phyloP scores from a whole-genome alignment of 2,329 filamentous ascomycete genomes.

The Sarocladiaceae sp. region DNA sequence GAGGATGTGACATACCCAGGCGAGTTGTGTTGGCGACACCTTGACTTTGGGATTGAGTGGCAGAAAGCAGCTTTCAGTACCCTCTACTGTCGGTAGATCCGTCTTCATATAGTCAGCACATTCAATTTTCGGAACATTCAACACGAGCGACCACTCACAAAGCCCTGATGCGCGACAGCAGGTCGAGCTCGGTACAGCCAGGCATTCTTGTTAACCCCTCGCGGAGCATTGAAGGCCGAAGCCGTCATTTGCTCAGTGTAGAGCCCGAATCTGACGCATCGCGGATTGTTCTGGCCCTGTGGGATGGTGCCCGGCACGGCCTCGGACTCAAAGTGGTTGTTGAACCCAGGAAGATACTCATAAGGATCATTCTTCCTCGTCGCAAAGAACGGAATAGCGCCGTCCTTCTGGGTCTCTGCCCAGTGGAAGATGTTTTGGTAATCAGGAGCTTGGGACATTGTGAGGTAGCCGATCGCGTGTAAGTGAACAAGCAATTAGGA shows the following conservation, averaged over 20 bases:
- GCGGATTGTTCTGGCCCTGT: conserved; percentile 39
- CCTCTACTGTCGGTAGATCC: conserved; percentile 19
- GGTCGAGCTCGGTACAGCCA: conserved; percentile 25
- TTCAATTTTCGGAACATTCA: background rate
- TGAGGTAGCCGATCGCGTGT: background rate
- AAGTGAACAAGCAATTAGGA: background rate
- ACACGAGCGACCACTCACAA: background rate
- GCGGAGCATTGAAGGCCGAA: conserved; percentile 25
- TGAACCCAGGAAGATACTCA: conserved; percentile 52
- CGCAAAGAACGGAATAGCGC: conserved; percentile 47
- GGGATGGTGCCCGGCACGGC: conserved; percentile 42
- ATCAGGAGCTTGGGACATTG: conserved; percentile 19
- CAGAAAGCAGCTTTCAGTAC: conserved; percentile 20
- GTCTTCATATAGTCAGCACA: background rate
- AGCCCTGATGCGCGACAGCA: conserved; percentile 26
- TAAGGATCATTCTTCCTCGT: conserved; percentile 38
- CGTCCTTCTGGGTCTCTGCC: conserved; percentile 58
- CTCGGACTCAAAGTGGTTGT: conserved; percentile 38
- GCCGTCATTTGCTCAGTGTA: conserved; percentile 42
- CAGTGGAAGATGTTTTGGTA: conserved; percentile 52
- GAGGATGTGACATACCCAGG: conserved; percentile 16
- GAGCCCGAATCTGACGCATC: conserved; percentile 31
- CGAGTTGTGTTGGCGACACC: conserved; percentile 16
- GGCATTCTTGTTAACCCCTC: conserved; percentile 25
- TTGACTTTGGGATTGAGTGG: conserved; percentile 19